These are phyloP conservation scores for Phytopythium litorale DNA, from an alignment of 352 stramenopile species.

Conservation along the genomic window DNA sequence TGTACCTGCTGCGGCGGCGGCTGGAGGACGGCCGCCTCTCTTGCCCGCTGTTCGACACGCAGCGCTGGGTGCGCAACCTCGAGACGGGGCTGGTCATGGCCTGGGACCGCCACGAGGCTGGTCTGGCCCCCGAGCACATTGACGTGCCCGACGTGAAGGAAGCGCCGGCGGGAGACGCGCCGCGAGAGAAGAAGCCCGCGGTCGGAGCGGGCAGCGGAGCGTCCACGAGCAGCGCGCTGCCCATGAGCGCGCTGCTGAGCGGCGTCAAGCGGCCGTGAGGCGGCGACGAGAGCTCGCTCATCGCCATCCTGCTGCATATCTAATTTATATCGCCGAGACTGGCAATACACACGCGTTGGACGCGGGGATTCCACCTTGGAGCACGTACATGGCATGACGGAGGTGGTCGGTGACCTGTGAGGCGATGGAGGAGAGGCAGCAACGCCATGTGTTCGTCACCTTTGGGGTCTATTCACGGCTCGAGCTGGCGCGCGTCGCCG, in stretches of 20 bases:
- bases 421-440: neutral
- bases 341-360: neutral
- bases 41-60: constrained; percentile 81
- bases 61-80: constrained; percentile 80
- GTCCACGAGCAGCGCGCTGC: constrained; percentile 21
- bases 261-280: neutral
- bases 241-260: constrained; percentile 27
- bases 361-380: neutral
- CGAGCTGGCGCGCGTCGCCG: neutral
- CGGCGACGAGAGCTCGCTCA: neutral
- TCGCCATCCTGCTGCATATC: neutral
- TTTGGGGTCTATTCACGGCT: neutral
- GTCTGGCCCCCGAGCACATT: constrained; percentile 70
- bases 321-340: constrained; percentile 8
- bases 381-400: neutral
- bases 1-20: constrained; percentile 70
- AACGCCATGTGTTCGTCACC: neutral
- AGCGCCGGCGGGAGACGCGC: constrained; percentile 17
- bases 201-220: neutral
- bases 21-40: constrained; percentile 63
- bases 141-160: constrained; percentile 76
- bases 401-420: too few relatives aligned
- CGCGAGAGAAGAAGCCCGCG: constrained; percentile 13
- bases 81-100: constrained; percentile 69
- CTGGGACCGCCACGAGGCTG: constrained; percentile 73